phyloP scores from a whole-genome alignment of 768 basidiomycete species.

The Boletus sensibilis region DNA sequence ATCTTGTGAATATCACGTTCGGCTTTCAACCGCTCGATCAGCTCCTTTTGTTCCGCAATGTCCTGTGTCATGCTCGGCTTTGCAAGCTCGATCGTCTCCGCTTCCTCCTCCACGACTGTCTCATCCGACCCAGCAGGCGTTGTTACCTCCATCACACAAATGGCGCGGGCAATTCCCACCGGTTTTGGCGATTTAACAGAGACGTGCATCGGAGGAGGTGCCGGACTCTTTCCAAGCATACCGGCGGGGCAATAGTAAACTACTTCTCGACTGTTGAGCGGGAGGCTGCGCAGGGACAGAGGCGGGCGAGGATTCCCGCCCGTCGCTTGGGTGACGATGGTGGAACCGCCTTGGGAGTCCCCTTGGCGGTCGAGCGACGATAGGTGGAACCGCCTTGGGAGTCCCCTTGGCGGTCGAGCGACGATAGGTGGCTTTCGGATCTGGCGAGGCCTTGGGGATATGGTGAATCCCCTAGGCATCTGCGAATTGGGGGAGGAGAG shows the following conservation, averaged over 20 bases:
- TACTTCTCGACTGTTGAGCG: constrained; percentile 21
- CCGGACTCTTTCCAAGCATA: constrained; percentile 45
- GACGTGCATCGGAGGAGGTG: constrained; percentile 22
- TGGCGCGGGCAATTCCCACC: constrained; percentile 18
- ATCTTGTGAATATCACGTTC: constrained; percentile 45
- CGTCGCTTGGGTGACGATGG: constrained; percentile 55
- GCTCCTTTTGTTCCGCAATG: constrained; percentile 71
- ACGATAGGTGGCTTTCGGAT: constrained; percentile 75
- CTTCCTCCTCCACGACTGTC: constrained; percentile 65
- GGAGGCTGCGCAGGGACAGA: constrained; percentile 17
- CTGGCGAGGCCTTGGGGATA: constrained; percentile 72
- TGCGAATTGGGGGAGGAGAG: constrained; percentile 57
- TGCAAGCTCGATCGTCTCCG: constrained; percentile 54
- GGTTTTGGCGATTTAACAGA: constrained; percentile 39
- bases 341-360: constrained; percentile 28
- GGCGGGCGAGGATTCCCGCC: constrained; percentile 54
- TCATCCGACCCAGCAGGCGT: constrained; percentile 60
- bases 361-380: constrained; percentile 58
- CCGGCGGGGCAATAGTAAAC: constrained; percentile 42
- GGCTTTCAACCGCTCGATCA: constrained; percentile 71
- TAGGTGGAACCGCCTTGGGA: constrained; percentile 43
- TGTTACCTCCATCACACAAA: constrained; percentile 34
- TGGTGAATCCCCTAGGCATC: constrained; percentile 65
- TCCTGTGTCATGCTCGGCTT: constrained; percentile 67
- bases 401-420: constrained; percentile 50